A percentile compares a stretch with the other conserved stretches of the same genome.
Evolutionary conservation across 306 rosid species (phyloP).

Genomic region (Vicia villosa): DNA sequence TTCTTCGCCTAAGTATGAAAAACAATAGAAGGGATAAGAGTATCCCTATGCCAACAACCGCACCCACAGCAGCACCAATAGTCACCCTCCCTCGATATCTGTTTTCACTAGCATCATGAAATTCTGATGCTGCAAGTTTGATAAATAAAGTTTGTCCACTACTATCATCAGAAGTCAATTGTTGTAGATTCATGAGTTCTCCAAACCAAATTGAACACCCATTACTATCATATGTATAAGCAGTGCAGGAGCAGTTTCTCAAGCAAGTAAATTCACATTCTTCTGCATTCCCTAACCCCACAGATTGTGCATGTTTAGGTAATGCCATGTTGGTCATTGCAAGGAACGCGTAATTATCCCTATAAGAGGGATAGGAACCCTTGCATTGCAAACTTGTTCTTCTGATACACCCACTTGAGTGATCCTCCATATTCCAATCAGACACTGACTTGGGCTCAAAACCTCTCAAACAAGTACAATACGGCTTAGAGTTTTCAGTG

Average conservation of each 20-base stretch:
- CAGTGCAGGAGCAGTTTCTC: conserved; percentile 48
- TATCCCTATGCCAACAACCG: conserved; percentile 32
- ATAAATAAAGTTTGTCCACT: conserved; percentile 41
- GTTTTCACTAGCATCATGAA: conserved; percentile 28
- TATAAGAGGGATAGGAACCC: neutral
- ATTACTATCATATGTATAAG: conserved; percentile 40
- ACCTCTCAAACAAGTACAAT: conserved; percentile 53
- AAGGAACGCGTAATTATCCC: conserved; percentile 23
- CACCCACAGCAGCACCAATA: conserved; percentile 45
- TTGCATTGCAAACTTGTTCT: conserved; percentile 42
- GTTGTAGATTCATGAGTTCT: conserved; percentile 42
- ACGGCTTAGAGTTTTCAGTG: conserved; percentile 25
- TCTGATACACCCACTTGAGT: conserved; percentile 60
- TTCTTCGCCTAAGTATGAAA: conserved; percentile 39
- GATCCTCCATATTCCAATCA: conserved; percentile 48
- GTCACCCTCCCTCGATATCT: neutral
- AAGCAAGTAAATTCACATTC: conserved; percentile 48
- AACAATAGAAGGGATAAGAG: conserved; percentile 36
- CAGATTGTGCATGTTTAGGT: conserved; percentile 18
- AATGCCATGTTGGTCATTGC: conserved; percentile 25
- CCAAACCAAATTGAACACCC: conserved; percentile 49
- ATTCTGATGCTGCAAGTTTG: conserved; percentile 57
- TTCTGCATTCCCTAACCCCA: conserved; percentile 19
- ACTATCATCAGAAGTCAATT: conserved; percentile 42
- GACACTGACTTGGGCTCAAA: conserved; percentile 40